A percentile compares a stretch with the other conserved stretches of the same genome.
phyloP scores from a whole-genome alignment of 495 filamentous ascomycete genomes.

The Annulohypoxylon maeteangense region DNA sequence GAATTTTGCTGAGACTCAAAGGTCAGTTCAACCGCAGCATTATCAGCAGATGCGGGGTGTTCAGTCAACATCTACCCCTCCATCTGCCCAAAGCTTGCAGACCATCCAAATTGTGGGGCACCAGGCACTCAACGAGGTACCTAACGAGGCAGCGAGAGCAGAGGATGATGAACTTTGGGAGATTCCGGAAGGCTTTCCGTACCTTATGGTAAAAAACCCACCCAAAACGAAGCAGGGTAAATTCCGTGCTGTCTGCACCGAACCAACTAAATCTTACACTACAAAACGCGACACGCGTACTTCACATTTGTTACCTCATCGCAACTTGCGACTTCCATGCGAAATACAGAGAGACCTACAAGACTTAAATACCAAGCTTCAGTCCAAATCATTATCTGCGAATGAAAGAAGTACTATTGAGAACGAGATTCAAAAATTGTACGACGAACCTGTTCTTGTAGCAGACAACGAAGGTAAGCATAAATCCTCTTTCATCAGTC shows the following conservation, averaged over 20 bases:
- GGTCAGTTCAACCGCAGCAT: neutral
- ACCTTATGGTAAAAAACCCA: slow-evolving; percentile 12
- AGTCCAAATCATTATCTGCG: neutral
- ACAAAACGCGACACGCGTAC: neutral
- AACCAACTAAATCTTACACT: slow-evolving; percentile 1
- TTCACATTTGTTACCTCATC: slow-evolving; percentile 2
- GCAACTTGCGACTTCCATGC: slow-evolving; percentile 15
- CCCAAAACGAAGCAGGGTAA: slow-evolving; percentile 8
- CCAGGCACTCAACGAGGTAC: neutral
- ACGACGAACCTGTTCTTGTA: slow-evolving; percentile 21
- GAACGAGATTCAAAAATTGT: neutral
- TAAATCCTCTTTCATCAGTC: neutral
- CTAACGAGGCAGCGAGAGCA: neutral
- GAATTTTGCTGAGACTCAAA: neutral
- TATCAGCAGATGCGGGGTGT: neutral
- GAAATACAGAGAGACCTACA: slow-evolving; percentile 25
- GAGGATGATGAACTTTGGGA: slow-evolving; percentile 14
- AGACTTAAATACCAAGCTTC: neutral
- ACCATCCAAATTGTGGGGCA: neutral
- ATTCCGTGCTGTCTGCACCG: neutral
- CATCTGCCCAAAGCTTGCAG: neutral
- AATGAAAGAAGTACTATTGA: neutral
- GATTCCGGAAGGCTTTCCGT: slow-evolving; percentile 17
- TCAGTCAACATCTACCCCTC: neutral
- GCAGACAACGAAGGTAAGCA: slow-evolving; percentile 22